Conservation (phyloP, 2,329 filamentous ascomycete species). For the Ceratocystis destructans region DNA sequence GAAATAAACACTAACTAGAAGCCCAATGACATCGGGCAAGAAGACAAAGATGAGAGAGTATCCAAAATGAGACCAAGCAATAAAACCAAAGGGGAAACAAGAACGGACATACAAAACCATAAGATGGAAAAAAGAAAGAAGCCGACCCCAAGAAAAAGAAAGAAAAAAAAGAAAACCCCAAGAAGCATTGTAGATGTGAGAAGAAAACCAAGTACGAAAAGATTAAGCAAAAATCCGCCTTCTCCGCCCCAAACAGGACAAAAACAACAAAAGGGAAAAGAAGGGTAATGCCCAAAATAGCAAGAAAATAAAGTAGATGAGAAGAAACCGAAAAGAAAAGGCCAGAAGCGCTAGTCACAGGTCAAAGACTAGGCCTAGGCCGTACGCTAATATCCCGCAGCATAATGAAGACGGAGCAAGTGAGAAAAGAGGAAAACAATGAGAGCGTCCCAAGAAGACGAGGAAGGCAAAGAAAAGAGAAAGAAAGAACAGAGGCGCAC, state of each 20-base stretch:
- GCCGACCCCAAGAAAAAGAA: constrained; percentile 9
- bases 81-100: background rate
- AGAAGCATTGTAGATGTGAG: constrained; percentile 4
- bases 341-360: background rate
- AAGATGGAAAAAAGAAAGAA: constrained; percentile 4
- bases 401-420: background rate
- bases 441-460: background rate
- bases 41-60: constrained; percentile 9
- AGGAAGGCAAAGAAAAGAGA: background rate
- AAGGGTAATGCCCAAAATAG: background rate
- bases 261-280: background rate
- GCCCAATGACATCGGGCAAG: background rate
- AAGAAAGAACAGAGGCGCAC: background rate
- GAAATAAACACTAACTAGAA: constrained; percentile 9
- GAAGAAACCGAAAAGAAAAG: background rate
- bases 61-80: constrained; percentile 11
- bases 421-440: background rate
- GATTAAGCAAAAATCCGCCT: background rate
- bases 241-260: background rate
- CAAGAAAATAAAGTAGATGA: background rate
- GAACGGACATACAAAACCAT: background rate
- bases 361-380: background rate
- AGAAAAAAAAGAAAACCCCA: background rate
- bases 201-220: background rate
- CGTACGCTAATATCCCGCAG: background rate